Conservation (phyloP, 345 rosid genomes). For the Aquilaria yunnanensis region DNA sequence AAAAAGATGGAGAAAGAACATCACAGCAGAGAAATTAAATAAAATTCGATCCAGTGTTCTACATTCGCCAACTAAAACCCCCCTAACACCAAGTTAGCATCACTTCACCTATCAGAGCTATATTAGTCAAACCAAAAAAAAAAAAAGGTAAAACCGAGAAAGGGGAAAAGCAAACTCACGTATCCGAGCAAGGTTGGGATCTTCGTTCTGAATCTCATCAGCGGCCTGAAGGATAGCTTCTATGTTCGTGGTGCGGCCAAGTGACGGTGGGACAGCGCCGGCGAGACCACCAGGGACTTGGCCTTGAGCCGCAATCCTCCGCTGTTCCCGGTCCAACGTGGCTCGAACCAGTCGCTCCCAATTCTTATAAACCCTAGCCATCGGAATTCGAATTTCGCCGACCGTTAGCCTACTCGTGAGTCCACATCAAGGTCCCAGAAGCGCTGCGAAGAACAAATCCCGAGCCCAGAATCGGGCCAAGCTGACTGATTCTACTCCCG, state of each 20-base stretch:
- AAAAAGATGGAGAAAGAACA: too few relatives aligned
- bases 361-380: constrained; percentile 62
- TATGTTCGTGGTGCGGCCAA: constrained; percentile 76
- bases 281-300: constrained; percentile 67
- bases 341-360: constrained; percentile 94
- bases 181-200: constrained; percentile 78
- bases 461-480: not conserved
- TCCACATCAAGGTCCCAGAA: not conserved
- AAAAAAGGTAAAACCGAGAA: not conserved
- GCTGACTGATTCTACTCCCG: constrained; percentile 7
- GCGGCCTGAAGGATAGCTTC: constrained; percentile 91
- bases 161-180: constrained; percentile 29
- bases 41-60: too few relatives aligned
- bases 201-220: constrained; percentile 84
- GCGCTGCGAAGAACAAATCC: not conserved
- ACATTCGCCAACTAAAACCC: too few relatives aligned
- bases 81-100: too few relatives aligned
- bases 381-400: constrained; percentile 20
- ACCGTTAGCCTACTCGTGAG: not conserved
- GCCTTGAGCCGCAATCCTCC: constrained; percentile 51
- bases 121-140: too few relatives aligned
- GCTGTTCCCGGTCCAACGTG: constrained; percentile 73
- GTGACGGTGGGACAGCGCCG: constrained; percentile 81
- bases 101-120: too few relatives aligned
- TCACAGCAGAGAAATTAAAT: too few relatives aligned